Base-by-base conservation (phyloP, 2,329 filamentous ascomycete species). In the Calonectria henricotiae region DNA sequence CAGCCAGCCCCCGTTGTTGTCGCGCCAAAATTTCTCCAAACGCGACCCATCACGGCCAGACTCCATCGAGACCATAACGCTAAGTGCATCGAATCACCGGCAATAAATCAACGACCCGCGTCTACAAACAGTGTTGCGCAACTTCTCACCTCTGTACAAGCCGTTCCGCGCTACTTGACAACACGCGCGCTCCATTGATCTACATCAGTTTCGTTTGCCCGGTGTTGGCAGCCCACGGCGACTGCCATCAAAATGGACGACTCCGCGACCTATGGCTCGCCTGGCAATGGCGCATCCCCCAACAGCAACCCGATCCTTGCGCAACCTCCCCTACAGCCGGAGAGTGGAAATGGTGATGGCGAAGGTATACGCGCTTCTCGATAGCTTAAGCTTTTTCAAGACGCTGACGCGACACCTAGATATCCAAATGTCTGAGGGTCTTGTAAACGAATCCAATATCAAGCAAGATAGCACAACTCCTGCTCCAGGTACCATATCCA, bases 381-480 rank as follows among this genome's bases (percentile, higher is more conserved):
- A 62, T 9, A 39, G n/a, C 9, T 39, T 37, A 30, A 39, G 37
- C 13, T 23, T 30, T 51, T 32, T 39, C 62, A 62, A 68, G 64
- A 68, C 46, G 44, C 75, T 78, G 43, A 79, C 71, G 63, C 49
- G 46, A 68, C 47, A n/a, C 12, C 4, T 75, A 90, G 92, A 94
- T 84, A 83, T 91, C 49, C 87, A 89, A 72, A 93, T 93, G 90
- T 86, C 85, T 30, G 89, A 91, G 74, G 83, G 82, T 41, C 76
- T 82, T 27, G 77, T 82, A 46, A 77, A 81, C 66, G 88, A 90
- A 46, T 82, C 85, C 58, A 82, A 82, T 41, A 86, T 90, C 65
- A 91, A 91, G 81, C 89, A 90, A 79, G 90, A 92, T 74, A 89
- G 86, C 76, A 86, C 87, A 44, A 89, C 89, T 37, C 86, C 88